These are phyloP conservation scores for Blastocystis sp. DNA, from an alignment of 352 stramenopile genomes.

Conservation along the genomic window DNA sequence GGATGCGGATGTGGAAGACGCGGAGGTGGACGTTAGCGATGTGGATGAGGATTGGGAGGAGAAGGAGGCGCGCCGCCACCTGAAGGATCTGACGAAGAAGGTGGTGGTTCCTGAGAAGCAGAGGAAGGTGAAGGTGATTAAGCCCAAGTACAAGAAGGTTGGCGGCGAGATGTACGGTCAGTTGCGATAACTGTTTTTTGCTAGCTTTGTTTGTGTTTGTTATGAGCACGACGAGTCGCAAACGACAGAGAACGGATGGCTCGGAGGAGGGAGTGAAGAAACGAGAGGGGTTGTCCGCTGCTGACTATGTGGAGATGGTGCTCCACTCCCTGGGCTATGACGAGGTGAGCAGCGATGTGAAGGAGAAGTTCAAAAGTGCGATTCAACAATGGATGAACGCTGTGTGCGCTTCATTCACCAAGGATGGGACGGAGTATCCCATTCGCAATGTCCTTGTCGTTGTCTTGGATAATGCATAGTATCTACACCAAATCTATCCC, in stretches of 20 bases:
- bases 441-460: not conserved
- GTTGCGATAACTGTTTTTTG: constrained; percentile 20
- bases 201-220: not conserved
- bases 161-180: constrained; percentile 41
- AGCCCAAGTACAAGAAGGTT: constrained; percentile 67
- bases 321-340: constrained; percentile 24
- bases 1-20: constrained; percentile 42
- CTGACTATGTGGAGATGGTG: constrained; percentile 2
- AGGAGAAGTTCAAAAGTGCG: not conserved
- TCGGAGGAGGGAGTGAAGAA: not conserved
- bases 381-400: not conserved
- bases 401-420: not conserved
- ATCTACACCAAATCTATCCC: constrained; percentile 48
- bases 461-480: not conserved
- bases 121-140: constrained; percentile 68
- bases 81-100: constrained; percentile 69
- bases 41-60: constrained; percentile 67
- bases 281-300: not conserved
- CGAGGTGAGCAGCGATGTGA: not conserved
- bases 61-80: constrained; percentile 27
- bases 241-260: not conserved
- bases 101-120: constrained; percentile 55
- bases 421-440: not conserved
- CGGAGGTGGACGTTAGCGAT: constrained; percentile 57
- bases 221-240: not conserved